phyloP scores from a whole-genome alignment of 768 basidiomycete genomes.

The Boletus rufocinnamomeus region DNA sequence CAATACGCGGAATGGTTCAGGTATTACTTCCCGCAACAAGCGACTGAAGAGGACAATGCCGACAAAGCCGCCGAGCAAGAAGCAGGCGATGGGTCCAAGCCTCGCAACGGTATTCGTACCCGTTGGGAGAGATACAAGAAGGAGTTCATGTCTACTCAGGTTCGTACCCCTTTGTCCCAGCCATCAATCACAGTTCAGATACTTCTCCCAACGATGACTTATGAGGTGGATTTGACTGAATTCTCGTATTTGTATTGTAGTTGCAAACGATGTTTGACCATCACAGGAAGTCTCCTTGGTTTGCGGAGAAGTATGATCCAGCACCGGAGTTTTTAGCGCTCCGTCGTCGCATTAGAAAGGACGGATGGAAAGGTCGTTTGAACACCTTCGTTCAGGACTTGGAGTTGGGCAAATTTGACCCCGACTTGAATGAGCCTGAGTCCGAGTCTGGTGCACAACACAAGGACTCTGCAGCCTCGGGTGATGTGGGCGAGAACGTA shows the following conservation, averaged over 20 bases:
- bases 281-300: slow-evolving; percentile 96
- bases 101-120: slow-evolving; percentile 78
- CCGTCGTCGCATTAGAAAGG: slow-evolving; percentile 76
- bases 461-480: slow-evolving; percentile 49
- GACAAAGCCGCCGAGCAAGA: slow-evolving; percentile 85
- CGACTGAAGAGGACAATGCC: slow-evolving; percentile 77
- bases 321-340: slow-evolving; percentile 66
- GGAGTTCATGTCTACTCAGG: slow-evolving; percentile 85
- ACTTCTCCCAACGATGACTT: slow-evolving; percentile 15
- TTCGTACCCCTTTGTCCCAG: slow-evolving; percentile 46
- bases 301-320: slow-evolving; percentile 93
- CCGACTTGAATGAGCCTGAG: slow-evolving; percentile 65
- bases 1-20: slow-evolving; percentile 91
- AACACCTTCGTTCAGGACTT: slow-evolving; percentile 77
- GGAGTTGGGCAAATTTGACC: slow-evolving; percentile 84
- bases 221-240: slow-evolving; percentile 25
- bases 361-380: slow-evolving; percentile 79
- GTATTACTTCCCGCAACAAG: slow-evolving; percentile 70
- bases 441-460: slow-evolving; percentile 49
- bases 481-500: slow-evolving; percentile 39
- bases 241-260: slow-evolving; percentile 54
- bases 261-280: slow-evolving; percentile 95
- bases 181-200: slow-evolving; percentile 11
- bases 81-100: slow-evolving; percentile 79
- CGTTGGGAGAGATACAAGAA: slow-evolving; percentile 96